Evolutionary conservation across 176 grass and related monocot species (phyloP).

Genomic region (Eremochloa ophiuroides): DNA sequence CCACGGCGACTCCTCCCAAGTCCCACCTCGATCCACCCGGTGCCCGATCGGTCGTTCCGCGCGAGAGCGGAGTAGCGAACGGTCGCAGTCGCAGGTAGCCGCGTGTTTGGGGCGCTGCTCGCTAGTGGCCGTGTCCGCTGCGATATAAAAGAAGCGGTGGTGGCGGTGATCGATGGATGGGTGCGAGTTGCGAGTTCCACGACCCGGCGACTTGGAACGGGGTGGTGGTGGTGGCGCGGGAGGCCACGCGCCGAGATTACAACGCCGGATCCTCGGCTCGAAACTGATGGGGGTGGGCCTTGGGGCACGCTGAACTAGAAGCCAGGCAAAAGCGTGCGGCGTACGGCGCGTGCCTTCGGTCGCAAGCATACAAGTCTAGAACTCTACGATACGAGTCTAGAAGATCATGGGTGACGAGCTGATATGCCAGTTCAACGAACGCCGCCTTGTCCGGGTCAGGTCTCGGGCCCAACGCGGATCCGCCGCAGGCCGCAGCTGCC

Average conservation of each 20-base stretch:
- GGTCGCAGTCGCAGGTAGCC: neutral
- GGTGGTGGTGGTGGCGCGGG: neutral
- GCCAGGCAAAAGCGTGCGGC: too few relatives aligned
- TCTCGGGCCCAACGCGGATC: neutral
- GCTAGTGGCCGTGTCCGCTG: neutral
- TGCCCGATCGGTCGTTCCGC: too few relatives aligned
- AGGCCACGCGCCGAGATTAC: neutral
- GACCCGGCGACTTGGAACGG: constrained; percentile 15
- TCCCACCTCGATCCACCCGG: too few relatives aligned
- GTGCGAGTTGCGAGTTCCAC: neutral
- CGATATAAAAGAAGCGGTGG: neutral
- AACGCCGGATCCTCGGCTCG: too few relatives aligned
- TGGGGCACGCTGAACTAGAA: too few relatives aligned
- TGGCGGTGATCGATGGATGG: neutral
- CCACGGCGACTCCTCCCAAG: too few relatives aligned
- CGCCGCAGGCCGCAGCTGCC: neutral
- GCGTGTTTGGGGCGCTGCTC: neutral
- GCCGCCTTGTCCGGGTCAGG: neutral
- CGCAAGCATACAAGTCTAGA: constrained; percentile 14
- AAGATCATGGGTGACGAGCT: neutral
- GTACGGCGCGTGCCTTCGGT: constrained; percentile 2
- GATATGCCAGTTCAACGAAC: neutral
- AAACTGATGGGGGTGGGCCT: too few relatives aligned
- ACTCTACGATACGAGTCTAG: neutral
- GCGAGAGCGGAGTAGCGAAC: too few relatives aligned